Evolutionary conservation across 2,329 filamentous ascomycete species (phyloP).

Genomic region (Cladosporium sp.): DNA sequence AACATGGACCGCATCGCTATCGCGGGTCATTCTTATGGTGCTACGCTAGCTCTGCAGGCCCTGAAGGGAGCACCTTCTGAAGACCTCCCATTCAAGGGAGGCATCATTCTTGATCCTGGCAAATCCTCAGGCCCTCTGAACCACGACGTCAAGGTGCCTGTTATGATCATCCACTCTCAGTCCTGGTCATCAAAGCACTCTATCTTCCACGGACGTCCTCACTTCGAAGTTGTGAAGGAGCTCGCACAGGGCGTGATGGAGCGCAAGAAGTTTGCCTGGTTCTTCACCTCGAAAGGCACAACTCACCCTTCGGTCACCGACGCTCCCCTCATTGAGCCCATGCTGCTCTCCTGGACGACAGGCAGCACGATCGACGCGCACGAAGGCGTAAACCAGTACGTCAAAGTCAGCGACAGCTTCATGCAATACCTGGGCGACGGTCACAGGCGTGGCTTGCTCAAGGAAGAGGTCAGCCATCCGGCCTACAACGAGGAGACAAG

Average conservation of each 20-base stretch:
- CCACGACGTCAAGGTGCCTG: slow-evolving; percentile 53
- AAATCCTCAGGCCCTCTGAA: slow-evolving; percentile 62
- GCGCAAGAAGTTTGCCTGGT: slow-evolving; percentile 41
- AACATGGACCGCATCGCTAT: slow-evolving; percentile 54
- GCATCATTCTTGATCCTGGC: slow-evolving; percentile 62
- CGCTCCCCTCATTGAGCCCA: slow-evolving; percentile 60
- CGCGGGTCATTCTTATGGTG: slow-evolving; percentile 63
- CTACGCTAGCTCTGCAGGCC: slow-evolving; percentile 59
- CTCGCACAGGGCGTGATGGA: slow-evolving; percentile 46
- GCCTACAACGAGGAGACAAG: slow-evolving; percentile 31
- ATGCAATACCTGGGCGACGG: slow-evolving; percentile 45
- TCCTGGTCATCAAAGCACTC: slow-evolving; percentile 58
- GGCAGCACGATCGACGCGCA: slow-evolving; percentile 56
- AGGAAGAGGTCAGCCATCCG: slow-evolving; percentile 44
- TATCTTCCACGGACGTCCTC: slow-evolving; percentile 59
- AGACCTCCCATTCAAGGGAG: slow-evolving; percentile 50
- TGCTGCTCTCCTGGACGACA: slow-evolving; percentile 58
- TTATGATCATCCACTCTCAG: slow-evolving; percentile 60
- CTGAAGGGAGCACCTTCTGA: slow-evolving; percentile 47
- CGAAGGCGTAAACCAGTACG: slow-evolving; percentile 57
- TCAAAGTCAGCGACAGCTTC: slow-evolving; percentile 56
- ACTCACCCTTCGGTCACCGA: slow-evolving; percentile 63
- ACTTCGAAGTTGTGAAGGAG: slow-evolving; percentile 60
- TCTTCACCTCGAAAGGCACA: slow-evolving; percentile 37
- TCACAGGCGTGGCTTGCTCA: slow-evolving; percentile 46